Evolutionary conservation across 1,284 basidiomycete genomes (phyloP), one percentile per base, ranked within the genome.

Genomic region (Tetrapyrgos nigripes): DNA sequence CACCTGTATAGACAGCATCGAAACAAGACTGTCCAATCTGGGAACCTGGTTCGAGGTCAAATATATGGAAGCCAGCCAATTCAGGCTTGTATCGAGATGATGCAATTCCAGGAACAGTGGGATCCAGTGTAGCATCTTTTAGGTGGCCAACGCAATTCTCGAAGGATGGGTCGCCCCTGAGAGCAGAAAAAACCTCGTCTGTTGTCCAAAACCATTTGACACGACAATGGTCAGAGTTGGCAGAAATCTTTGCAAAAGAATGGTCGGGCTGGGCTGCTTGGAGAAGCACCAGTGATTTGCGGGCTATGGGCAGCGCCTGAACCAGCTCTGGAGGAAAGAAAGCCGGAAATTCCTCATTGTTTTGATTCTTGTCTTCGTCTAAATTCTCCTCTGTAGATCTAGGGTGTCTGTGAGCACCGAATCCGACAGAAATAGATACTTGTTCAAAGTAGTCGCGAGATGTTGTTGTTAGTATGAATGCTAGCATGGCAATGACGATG

Each of bases 131-230:
- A n/a, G n/a, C n/a, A n/a, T n/a, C n/a, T n/a, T n/a, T n/a, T n/a
- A n/a, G n/a, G n/a, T n/a, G n/a, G n/a, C n/a, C n/a, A n/a, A n/a
- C n/a, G n/a, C n/a, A n/a, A n/a, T n/a, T n/a, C n/a, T n/a, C n/a
- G n/a, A n/a, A n/a, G 6, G 6, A 40, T 40, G 17, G 5, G 37
- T 17, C 5, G 46, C 28, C 66, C 61, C 65, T 62, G 79, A 82
- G 84, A 31, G 78, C 71, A 10, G 69, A 72, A 24, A 78, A 68
- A 11, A 92, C 77, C 33, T 83, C 80, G 11, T 77, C 72, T 54
- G 77, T 70, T 0, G 80, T 80, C 91, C 91, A 93, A 48, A 88
- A 72, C 91, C 91, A 93, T 40, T 40, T n/a, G 37, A 40, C 19
- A 3, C 70, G 67, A 1, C 90, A 76, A n/a, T 69, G 69, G 24